Evolutionary conservation across 768 basidiomycete species (phyloP), one percentile per base, ranked within the genome.

Genomic region (Chlorophyllum brunneum): DNA sequence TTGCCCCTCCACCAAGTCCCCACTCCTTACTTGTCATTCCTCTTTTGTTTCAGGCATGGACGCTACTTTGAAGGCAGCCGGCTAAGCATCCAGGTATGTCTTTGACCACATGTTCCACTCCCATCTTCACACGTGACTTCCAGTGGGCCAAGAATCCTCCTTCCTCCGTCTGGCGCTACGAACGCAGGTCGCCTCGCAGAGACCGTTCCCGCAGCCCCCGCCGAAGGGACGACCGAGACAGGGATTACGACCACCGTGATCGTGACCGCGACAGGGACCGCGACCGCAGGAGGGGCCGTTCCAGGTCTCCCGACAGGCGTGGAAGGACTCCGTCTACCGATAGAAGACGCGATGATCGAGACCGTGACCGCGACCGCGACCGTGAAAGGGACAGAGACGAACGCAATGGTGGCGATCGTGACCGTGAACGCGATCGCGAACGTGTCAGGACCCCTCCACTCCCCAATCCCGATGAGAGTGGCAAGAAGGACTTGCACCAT

Each of bases 351-450:
- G 60, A 61, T 31, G 63, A 60, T 10, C 51, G 61, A 36, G 62
- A 61, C n/a, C 63, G 74, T 45, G 69, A 65, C 52, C 61, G 65
- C 48, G 60, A 58, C 59, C 50, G 48, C 36, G 38, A 49, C 16
- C 37, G 47, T 22, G 47, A 51, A 46, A 65, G 66, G 48, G 74
- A 76, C 16, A 74, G 79, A 58, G 80, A 77, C 56, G 79, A 80
- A 42, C 78, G 78, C 62, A 80, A 79, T 40, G 76, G 78, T 58
- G 42, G 22, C 22, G 74, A 78, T 46, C 62, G 65, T 39, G 58
- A 65, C 36, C 61, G 65, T 50, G 66, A 62, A 27, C 55, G 63
- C 33, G 65, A 69, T 37, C 39, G 55, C 42, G 65, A 69, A 34
- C 29, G 55, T 33, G 56, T 41, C 11, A 54, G 56, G 41, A 55